Evolutionary conservation across 495 filamentous ascomycete genomes (phyloP).

Genomic region (Penicillium antarcticum): DNA sequence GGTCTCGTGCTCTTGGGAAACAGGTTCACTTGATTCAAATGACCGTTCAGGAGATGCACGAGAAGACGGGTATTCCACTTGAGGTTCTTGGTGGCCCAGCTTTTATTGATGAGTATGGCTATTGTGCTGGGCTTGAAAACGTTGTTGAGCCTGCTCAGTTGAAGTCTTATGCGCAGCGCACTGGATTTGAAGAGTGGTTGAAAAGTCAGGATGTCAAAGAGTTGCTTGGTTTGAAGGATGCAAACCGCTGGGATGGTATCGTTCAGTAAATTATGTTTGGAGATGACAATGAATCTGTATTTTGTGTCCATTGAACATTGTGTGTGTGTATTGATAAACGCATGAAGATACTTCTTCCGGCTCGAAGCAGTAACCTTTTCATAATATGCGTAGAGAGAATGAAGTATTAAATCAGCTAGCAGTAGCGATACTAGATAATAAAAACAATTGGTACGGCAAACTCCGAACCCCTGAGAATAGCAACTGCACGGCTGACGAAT

Average conservation of each 20-base stretch:
- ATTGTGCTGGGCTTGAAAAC: slow-evolving; percentile 32
- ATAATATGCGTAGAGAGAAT: too few relatives aligned
- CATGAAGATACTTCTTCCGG: too few relatives aligned
- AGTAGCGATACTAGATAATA: too few relatives aligned
- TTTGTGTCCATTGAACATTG: too few relatives aligned
- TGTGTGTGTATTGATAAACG: too few relatives aligned
- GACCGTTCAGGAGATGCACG: slow-evolving; percentile 28
- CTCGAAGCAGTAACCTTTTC: too few relatives aligned
- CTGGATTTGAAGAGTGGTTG: slow-evolving; percentile 33
- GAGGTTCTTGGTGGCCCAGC: slow-evolving; percentile 34
- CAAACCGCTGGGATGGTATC: slow-evolving; percentile 1
- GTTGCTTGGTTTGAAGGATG: slow-evolving; percentile 3
- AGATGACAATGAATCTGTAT: too few relatives aligned
- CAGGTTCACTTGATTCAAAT: slow-evolving; percentile 23
- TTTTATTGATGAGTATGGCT: slow-evolving; percentile 38
- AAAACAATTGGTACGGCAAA: too few relatives aligned
- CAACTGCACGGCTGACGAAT: too few relatives aligned
- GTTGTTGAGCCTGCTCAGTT: slow-evolving; percentile 34
- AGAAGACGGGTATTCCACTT: slow-evolving; percentile 29
- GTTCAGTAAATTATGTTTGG: not conserved
- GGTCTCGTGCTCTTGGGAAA: slow-evolving; percentile 32
- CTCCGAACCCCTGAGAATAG: too few relatives aligned
- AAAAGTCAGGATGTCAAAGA: not conserved
- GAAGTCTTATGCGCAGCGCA: slow-evolving; percentile 22
- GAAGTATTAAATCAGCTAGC: too few relatives aligned